Conservation (phyloP, 768 basidiomycete species). For the Lanmaoa rubissima region DNA sequence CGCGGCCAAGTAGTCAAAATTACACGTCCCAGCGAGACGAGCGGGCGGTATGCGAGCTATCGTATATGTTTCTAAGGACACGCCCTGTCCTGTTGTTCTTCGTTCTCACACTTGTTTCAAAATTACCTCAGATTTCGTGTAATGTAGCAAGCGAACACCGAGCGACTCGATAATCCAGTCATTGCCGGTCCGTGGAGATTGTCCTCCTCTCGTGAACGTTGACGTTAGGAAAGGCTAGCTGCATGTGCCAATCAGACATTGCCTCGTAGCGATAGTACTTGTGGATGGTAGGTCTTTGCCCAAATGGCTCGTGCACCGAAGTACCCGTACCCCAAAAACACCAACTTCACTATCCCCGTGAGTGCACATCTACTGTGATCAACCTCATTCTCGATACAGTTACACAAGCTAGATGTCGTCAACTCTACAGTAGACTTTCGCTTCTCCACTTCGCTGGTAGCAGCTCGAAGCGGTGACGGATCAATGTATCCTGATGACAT, state of each 20-base stretch:
- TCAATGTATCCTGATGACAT: not conserved
- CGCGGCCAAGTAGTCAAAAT: conserved; percentile 99
- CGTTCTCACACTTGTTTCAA: conserved; percentile 1
- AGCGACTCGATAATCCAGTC: conserved; percentile 3
- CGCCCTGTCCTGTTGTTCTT: not conserved
- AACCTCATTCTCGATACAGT: not conserved
- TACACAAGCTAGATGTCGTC: not conserved
- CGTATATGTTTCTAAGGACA: conserved; percentile 75
- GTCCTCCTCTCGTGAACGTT: not conserved
- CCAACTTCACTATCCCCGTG: not conserved
- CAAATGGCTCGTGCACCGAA: not conserved
- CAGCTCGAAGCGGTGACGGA: not conserved
- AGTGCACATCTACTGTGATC: not conserved
- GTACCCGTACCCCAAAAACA: not conserved
- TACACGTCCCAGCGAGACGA: conserved; percentile 94
- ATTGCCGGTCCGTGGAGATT: not conserved
- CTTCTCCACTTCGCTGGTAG: not conserved
- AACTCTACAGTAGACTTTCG: not conserved
- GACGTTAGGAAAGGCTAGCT: not conserved
- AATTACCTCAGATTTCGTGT: conserved; percentile 10
- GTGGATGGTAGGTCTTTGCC: not conserved
- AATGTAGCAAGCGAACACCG: conserved; percentile 12
- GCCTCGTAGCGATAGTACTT: not conserved
- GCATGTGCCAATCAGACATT: not conserved
- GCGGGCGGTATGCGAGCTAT: conserved; percentile 90